Base-by-base conservation (phyloP, 1,284 basidiomycete genomes). In the Sporisorium graminicola region DNA sequence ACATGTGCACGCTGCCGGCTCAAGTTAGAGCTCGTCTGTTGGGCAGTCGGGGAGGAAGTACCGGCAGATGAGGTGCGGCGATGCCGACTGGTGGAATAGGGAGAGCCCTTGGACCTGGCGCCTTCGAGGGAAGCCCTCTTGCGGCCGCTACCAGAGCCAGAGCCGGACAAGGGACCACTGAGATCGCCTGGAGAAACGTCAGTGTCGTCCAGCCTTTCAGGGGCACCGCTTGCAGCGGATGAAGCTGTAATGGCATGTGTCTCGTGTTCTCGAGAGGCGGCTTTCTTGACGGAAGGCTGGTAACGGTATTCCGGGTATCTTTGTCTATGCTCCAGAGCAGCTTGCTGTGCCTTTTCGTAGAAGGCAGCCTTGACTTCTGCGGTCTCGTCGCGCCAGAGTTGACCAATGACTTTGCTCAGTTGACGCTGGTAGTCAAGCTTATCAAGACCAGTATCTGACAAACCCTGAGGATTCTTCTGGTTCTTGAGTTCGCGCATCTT, bases 371-470 rank as follows among this genome's bases (percentile, higher is more conserved):
- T 75, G 57, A 70, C 58, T 8, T 70, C 56, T 0, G 7, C 51
- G 2, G 54, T 26, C 42, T 75, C 73, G 18, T 70, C 33, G 20
- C 63, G 58, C 73, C 73, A 75, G 12, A 70, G 64, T 50, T 70
- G 51, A 5, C 66, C 73, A 18, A 75, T 70, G 9, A 49, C 53
- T 10, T 63, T 67, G 42, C 73, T 75, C 5, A 75, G 57, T 18
- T 67, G 43, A n/a, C 67, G 73, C 35, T 75, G 73, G 33, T 66
- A 64, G 33, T 70, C 64, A 18, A 75, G 67, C 47, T 70, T 75
- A 50, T 54, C 55, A 47, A 74, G 54, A 18, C 66, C 63, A 3
- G 24, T 46, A 9, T 52, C 55, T 5, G 50, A 37, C 18, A 46
- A 14, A 22, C 10, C n/a, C 6, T 16, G 27, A 18, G 58, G 8